Percentiles rank a stretch among this genome's conserved stretches.
Conservation (phyloP, 1,284 basidiomycete species). For the Trichosporon ovoides region DNA sequence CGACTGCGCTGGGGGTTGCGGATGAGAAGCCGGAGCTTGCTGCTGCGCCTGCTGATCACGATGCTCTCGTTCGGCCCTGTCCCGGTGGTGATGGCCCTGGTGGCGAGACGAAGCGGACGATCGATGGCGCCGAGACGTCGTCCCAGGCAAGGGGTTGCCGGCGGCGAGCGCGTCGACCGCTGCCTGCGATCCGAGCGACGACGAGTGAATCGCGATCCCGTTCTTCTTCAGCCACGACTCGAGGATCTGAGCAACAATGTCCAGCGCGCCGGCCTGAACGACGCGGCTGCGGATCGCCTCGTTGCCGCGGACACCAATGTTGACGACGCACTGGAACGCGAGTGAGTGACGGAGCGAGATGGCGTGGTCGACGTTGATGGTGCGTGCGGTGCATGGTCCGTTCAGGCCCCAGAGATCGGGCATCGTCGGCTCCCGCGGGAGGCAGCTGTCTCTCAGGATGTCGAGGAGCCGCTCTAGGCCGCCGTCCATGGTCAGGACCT, state of each 20-base stretch:
- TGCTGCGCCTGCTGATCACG: constrained; percentile 9
- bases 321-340: constrained; percentile 95
- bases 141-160: constrained; percentile 47
- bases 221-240: constrained; percentile 85
- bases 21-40: not conserved
- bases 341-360: constrained; percentile 80
- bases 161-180: constrained; percentile 57
- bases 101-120: not conserved
- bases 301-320: constrained; percentile 94
- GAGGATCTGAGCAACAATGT: constrained; percentile 88
- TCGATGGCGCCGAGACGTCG: not conserved
- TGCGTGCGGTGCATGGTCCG: constrained; percentile 47
- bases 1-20: not conserved
- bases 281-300: constrained; percentile 87
- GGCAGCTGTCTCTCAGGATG: constrained; percentile 77
- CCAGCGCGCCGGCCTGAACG: constrained; percentile 91
- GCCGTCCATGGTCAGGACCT: constrained; percentile 96
- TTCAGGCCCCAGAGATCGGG: constrained; percentile 48
- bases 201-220: constrained; percentile 53
- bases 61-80: constrained; percentile 9
- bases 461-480: constrained; percentile 92
- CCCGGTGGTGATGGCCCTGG: not conserved
- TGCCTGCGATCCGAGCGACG: constrained; percentile 54
- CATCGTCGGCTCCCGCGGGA: constrained; percentile 41
- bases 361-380: constrained; percentile 64